phyloP scores from a whole-genome alignment of 805 yeast species.

The Diddensiella caesifluorescens region DNA sequence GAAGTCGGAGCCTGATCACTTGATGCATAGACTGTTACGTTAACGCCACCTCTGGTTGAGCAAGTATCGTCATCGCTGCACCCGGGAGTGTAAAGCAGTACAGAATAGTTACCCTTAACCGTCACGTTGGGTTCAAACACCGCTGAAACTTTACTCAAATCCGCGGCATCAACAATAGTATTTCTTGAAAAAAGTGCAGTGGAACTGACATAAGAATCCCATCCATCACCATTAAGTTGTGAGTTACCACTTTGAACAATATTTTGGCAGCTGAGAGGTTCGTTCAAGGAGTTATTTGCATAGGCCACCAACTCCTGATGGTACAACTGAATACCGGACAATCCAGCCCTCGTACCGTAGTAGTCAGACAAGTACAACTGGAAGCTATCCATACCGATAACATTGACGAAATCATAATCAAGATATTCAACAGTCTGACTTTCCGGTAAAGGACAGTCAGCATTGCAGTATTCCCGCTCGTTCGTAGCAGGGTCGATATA shows the following conservation, averaged over 20 bases:
- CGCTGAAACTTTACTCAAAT: constrained; percentile 36
- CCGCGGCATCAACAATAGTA: constrained; percentile 28
- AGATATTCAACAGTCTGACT: constrained; percentile 46
- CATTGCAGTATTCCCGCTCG: constrained; percentile 63
- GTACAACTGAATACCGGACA: constrained; percentile 68
- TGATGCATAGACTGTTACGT: constrained; percentile 58
- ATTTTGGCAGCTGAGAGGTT: constrained; percentile 50
- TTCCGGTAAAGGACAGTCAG: constrained; percentile 73
- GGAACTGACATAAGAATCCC: constrained; percentile 18
- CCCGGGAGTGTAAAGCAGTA: constrained; percentile 81
- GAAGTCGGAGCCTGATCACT: constrained; percentile 37
- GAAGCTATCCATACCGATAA: constrained; percentile 53
- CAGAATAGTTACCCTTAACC: constrained; percentile 67
- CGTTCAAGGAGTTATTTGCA: constrained; percentile 71
- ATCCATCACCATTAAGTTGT: constrained; percentile 29
- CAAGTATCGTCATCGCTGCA: constrained; percentile 69
- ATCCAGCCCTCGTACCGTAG: constrained; percentile 63
- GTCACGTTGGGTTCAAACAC: constrained; percentile 63
- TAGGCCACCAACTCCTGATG: constrained; percentile 51
- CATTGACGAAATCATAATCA: constrained; percentile 77
- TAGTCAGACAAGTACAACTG: constrained; percentile 60
- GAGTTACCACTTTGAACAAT: constrained; percentile 32
- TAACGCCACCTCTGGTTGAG: constrained; percentile 63
- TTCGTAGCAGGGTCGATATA: constrained; percentile 72
- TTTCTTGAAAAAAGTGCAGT: constrained; percentile 27